Percentiles rank a stretch among this genome's conserved stretches.
phyloP scores from a whole-genome alignment of 139 green algal genomes.

The Chlorella vulgaris region DNA sequence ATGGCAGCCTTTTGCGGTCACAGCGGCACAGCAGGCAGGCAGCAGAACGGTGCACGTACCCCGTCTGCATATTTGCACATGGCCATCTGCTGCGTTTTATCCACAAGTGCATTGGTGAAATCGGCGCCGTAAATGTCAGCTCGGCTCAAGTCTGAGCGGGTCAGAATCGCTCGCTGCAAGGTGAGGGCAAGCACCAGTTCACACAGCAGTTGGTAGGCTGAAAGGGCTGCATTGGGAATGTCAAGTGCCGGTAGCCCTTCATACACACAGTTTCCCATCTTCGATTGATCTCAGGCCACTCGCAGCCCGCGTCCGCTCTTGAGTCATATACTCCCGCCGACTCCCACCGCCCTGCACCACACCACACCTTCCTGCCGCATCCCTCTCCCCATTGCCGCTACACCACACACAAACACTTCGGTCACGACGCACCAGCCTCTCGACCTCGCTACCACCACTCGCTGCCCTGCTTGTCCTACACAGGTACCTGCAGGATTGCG shows the following conservation, averaged over 20 bases:
- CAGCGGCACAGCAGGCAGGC: too few species aligned
- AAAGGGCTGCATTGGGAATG: too few species aligned
- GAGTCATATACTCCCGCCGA: too few species aligned
- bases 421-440: too few species aligned
- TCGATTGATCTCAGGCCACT: neutral
- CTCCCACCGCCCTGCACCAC: too few species aligned
- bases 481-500: constrained; percentile 66
- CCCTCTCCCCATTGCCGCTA: too few species aligned
- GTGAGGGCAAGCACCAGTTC: neutral
- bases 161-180: constrained; percentile 77
- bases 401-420: too few species aligned
- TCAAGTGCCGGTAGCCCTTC: too few species aligned
- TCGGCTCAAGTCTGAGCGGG: constrained; percentile 59
- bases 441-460: too few species aligned
- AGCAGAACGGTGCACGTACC: neutral
- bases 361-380: too few species aligned
- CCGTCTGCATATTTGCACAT: constrained; percentile 40
- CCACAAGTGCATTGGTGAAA: constrained; percentile 94
- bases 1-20: neutral
- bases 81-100: constrained; percentile 86
- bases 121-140: constrained; percentile 79
- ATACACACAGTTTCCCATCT: neutral
- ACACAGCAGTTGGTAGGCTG: too few species aligned
- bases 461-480: neutral
- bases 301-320: neutral